phyloP scores from a whole-genome alignment of 768 basidiomycete genomes.

The Suillus subalutaceus region DNA sequence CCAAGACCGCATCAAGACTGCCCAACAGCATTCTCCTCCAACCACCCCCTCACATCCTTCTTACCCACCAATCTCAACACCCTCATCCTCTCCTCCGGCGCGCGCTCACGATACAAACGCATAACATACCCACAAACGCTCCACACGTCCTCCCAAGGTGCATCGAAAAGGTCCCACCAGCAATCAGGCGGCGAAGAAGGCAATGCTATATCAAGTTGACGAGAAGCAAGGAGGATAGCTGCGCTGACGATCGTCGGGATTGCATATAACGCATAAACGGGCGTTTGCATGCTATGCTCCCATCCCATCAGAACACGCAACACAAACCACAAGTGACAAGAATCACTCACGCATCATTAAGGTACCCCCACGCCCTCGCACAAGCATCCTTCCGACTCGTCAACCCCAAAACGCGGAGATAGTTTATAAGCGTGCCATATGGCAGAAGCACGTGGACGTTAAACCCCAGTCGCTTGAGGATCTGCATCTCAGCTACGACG shows the following conservation, averaged over 20 bases:
- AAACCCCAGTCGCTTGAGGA: conserved; percentile 94
- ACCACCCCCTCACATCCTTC: conserved; percentile 81
- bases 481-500: conserved; percentile 96
- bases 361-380: conserved; percentile 86
- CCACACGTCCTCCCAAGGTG: conserved; percentile 87
- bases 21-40: conserved; percentile 53
- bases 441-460: conserved; percentile 92
- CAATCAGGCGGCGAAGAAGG: conserved; percentile 70
- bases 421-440: conserved; percentile 94
- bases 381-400: conserved; percentile 71
- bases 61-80: conserved; percentile 66
- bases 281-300: conserved; percentile 79
- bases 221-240: conserved; percentile 80
- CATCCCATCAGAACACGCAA: conserved; percentile 8
- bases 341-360: conserved; percentile 88
- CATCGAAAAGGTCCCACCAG: conserved; percentile 97
- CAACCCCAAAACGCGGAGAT: conserved; percentile 88
- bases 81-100: conserved; percentile 46
- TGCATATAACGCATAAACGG: conserved; percentile 87
- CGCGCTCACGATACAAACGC: conserved; percentile 71
- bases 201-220: conserved; percentile 72
- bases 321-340: background rate
- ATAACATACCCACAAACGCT: conserved; percentile 82
- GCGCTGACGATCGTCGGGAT: conserved; percentile 90
- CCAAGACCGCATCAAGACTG: background rate